Evolutionary conservation across 192 early-diverging fungal genomes (phyloP), one percentile per base, ranked within the genome.

Genomic region (Spizellomyces punctatus): DNA sequence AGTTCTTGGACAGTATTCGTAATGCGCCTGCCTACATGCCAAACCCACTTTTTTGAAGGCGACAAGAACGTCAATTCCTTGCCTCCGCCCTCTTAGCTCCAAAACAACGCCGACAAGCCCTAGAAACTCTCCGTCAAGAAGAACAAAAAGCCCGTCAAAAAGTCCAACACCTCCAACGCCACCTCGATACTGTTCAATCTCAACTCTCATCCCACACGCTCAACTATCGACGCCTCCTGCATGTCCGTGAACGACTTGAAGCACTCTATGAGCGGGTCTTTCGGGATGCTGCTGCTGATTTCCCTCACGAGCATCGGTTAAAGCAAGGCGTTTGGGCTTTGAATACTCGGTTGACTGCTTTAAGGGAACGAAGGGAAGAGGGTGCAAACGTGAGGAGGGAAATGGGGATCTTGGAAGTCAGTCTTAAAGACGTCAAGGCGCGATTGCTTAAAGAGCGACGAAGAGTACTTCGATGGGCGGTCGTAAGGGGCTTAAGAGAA

Each of bases 241-340:
- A 60, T 36, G 22, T 60, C 22, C 58, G 58, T 10, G 16, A n/a
- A 21, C 58, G 58, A 12, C 16, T n/a, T 2, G 58, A 60, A 17
- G 58, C 58, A 12, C 58, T 60, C 10, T 60, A 21, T 4, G 58
- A 60, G 16, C 58, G 58, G 1, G 58, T 60, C 12, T 60, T 60
- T 36, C 10, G 10, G 10, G 58, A 36, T 36, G 27, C 58, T 12
- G 58, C 16, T 12, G 27, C 27, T 36, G 58, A 60, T 36, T 60
- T 60, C 27, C 58, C 64, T 2, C 1, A 17, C 14, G 64, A 65
- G 55, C 46, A 42, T 44, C 17, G 64, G 12, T 65, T 65, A 22
- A 54, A 54, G 17, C 50, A 19, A n/a, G 50, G 14, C 14, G 2
- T 54, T n/a, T 54, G 50, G 50, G 50, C 50, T 0, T n/a, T 54